Evolutionary conservation across 2,329 filamentous ascomycete genomes (phyloP), one percentile per base, ranked within the genome.

Genomic region (Fusarium domesticum): DNA sequence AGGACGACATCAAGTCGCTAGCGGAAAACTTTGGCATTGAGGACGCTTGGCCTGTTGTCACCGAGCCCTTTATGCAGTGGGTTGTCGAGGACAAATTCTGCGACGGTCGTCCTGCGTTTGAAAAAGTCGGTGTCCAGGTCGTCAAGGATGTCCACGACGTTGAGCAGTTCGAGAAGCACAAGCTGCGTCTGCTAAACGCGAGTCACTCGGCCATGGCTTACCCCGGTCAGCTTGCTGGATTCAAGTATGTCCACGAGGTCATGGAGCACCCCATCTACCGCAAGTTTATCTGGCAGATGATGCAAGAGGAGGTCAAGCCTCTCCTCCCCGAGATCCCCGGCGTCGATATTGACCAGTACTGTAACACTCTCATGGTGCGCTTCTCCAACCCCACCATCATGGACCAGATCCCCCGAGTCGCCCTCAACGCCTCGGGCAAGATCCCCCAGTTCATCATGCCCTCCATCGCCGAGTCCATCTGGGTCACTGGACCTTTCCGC

Each of bases 21-120:
- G 68, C 71, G 0, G 61, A 70, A 6, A 50, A 61, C 25, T 76
- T 76, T 40, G 71, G 67, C 45, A 70, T 78, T 37, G 64, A 74
- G 53, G 75, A 78, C 51, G 58, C 64, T 4, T 78, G 75, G 75
- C 75, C 75, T 1, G 74, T 78, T 6, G 74, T 77, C 16, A 77
- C 75, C 0, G 75, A 78, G 67, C 75, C 75, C 31, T 78, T 78
- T 47, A 76, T 72, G 69, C 75, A 78, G 63, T 77, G 75, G 75
- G 75, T 78, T 2, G 65, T 78, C 38, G 75, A 78, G 62, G 74
- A 78, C 64, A 64, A 71, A 45, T 78, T 78, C 60, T 64, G 56
- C 47, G 68, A 76, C 45, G 75, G 74, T 30, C 75, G 75, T 35
- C 75, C 75, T 18, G 65, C 71, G 0, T 75, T 78, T 37, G 75